Evolutionary conservation across 345 rosid species (phyloP).

Genomic region (Geranium brycei): DNA sequence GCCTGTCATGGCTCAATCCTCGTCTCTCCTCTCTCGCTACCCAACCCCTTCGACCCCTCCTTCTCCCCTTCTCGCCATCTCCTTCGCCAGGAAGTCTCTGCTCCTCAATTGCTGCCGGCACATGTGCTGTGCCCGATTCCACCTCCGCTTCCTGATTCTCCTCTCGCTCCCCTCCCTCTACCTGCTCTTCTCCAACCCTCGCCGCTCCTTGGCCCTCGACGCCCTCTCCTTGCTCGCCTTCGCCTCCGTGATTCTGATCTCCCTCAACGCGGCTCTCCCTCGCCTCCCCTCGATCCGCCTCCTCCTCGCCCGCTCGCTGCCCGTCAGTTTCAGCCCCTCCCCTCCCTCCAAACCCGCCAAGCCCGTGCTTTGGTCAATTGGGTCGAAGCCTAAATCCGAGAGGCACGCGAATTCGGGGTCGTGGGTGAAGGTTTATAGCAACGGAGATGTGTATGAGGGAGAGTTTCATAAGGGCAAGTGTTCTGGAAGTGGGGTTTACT

Average conservation of each 20-base stretch:
- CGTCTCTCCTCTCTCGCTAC: constrained; percentile 17
- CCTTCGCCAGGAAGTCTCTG: constrained; percentile 19
- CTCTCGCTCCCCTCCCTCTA: constrained; percentile 37
- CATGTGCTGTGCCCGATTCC: constrained; percentile 39
- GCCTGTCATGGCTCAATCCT: constrained; percentile 29
- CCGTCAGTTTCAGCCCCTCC: constrained; percentile 28
- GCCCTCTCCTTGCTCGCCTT: constrained; percentile 28
- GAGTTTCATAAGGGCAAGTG: constrained; percentile 68
- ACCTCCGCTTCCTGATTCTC: constrained; percentile 36
- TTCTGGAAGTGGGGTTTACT: constrained; percentile 75
- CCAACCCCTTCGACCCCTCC: constrained; percentile 10
- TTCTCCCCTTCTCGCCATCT: constrained; percentile 7
- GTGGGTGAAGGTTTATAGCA: constrained; percentile 55
- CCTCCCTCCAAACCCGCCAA: constrained; percentile 23
- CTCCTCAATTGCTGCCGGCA: constrained; percentile 28
- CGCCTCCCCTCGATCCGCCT: constrained; percentile 45
- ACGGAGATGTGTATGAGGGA: constrained; percentile 77
- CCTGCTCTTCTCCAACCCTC: constrained; percentile 28
- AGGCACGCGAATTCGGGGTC: constrained; percentile 46
- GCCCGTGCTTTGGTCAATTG: constrained; percentile 77
- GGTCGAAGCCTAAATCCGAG: constrained; percentile 46
- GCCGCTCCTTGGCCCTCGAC: constrained; percentile 20
- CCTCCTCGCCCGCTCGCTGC: constrained; percentile 44
- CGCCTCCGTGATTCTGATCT: constrained; percentile 25
- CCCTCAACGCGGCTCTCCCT: constrained; percentile 47